Conservation (phyloP, 1,284 basidiomycete genomes). For the Amylostereum chailletii region DNA sequence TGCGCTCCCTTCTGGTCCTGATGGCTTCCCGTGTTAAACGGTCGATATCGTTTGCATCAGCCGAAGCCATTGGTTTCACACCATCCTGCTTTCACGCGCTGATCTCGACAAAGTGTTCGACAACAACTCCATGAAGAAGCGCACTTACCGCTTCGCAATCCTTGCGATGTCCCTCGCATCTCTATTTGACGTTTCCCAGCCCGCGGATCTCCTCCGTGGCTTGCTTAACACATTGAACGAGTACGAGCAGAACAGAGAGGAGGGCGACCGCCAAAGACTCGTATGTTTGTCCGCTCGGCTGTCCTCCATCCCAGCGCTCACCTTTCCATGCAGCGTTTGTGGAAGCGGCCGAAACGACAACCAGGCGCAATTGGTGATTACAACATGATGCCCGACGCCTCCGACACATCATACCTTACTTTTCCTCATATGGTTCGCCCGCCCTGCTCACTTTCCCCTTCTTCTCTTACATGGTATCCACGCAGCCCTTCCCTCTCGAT, state of each 20-base stretch:
- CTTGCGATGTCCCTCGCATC: conserved; percentile 80
- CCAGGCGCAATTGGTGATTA: conserved; percentile 52
- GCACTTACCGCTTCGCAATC: conserved; percentile 70
- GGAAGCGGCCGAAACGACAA: conserved; percentile 44
- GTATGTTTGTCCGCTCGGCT: conserved; percentile 27
- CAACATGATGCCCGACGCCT: conserved; percentile 47
- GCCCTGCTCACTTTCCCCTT: not conserved
- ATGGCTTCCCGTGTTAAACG: conserved; percentile 1
- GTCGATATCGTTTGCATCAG: conserved; percentile 26
- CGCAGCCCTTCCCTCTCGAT: conserved; percentile 75
- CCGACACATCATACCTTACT: conserved; percentile 64
- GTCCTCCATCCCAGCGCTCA: conserved; percentile 6
- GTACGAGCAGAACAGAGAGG: conserved; percentile 74
- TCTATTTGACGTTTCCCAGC: conserved; percentile 70
- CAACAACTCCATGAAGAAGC: conserved; percentile 67
- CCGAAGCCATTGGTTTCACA: conserved; percentile 83
- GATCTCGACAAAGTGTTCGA: conserved; percentile 71
- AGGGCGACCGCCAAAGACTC: conserved; percentile 73
- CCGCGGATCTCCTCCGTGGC: conserved; percentile 68
- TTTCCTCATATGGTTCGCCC: conserved; percentile 62
- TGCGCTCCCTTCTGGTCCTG: conserved; percentile 27
- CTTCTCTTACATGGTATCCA: not conserved
- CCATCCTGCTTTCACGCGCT: conserved; percentile 63
- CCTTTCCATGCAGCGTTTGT: conserved; percentile 37
- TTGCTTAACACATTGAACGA: conserved; percentile 66